These are phyloP conservation scores for Gardenia jasminoides DNA, from an alignment of 257 asterid genomes.

Conservation along the genomic window DNA sequence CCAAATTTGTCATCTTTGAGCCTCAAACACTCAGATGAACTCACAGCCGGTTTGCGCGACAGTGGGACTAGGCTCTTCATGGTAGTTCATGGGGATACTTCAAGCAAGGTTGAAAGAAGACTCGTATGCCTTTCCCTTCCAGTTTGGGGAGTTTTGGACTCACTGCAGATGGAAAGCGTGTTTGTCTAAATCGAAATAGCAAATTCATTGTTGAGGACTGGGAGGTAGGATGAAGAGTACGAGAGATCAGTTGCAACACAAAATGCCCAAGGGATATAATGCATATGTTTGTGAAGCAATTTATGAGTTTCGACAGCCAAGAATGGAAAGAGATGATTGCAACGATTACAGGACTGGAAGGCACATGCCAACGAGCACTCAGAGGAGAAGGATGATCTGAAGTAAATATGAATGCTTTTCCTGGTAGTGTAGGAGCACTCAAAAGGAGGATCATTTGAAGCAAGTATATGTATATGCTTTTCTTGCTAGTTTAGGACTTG, in stretches of 20 bases:
- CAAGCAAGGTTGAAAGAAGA: too few species aligned
- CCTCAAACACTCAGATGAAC: conserved; percentile 57
- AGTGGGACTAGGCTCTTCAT: conserved; percentile 55
- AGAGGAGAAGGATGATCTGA: conserved; percentile 50
- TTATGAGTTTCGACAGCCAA: conserved; percentile 45
- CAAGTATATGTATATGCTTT: too few species aligned
- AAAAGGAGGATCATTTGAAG: too few species aligned
- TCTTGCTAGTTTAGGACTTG: too few species aligned
- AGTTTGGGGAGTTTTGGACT: too few species aligned
- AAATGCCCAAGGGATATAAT: conserved; percentile 31
- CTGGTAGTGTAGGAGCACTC: not conserved
- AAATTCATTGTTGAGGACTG: conserved; percentile 64
- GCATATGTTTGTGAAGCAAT: conserved; percentile 34
- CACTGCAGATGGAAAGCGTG: too few species aligned
- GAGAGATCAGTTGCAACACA: conserved; percentile 24
- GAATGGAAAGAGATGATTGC: conserved; percentile 36
- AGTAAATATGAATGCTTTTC: conserved; percentile 19
- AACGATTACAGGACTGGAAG: conserved; percentile 32
- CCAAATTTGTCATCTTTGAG: conserved; percentile 65
- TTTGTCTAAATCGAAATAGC: conserved; percentile 52
- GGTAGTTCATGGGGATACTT: too few species aligned
- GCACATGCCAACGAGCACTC: conserved; percentile 23
- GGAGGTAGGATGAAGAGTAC: conserved; percentile 59
- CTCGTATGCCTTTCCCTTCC: too few species aligned
- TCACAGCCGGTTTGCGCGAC: conserved; percentile 42